phyloP scores from a whole-genome alignment of 176 grass and related monocot genomes.

The Tillandsia leiboldiana region DNA sequence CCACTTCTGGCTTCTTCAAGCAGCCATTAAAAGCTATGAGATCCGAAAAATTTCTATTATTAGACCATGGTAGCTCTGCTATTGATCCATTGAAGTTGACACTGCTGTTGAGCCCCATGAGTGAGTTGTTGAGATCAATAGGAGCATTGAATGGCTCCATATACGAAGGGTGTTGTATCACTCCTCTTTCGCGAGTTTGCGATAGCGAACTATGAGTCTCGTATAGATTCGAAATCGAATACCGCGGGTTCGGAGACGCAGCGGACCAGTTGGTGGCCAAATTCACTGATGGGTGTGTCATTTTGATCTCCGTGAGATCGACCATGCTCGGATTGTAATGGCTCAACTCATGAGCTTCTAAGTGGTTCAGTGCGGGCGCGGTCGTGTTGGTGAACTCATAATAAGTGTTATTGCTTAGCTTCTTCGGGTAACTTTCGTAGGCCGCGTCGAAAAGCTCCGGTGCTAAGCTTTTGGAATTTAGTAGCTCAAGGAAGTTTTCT shows the following conservation, averaged over 20 bases:
- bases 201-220: constrained; percentile 14
- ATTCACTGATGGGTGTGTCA: constrained; percentile 49
- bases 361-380: constrained; percentile 7
- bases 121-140: constrained; percentile 39
- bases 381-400: constrained; percentile 26
- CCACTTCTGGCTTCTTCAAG: constrained; percentile 18
- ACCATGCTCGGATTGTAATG: constrained; percentile 13
- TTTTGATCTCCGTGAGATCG: constrained; percentile 14
- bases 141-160: constrained; percentile 17
- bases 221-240: too few relatives aligned
- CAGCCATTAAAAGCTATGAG: constrained; percentile 50
- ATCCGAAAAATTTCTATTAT: constrained; percentile 58
- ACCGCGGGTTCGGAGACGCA: constrained; percentile 44
- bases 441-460: constrained; percentile 56
- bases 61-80: constrained; percentile 58
- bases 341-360: constrained; percentile 30
- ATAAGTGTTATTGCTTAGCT: constrained; percentile 34
- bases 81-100: constrained; percentile 25
- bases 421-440: constrained; percentile 73
- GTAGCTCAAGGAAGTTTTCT: constrained; percentile 65
- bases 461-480: constrained; percentile 57
- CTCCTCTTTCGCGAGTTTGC: not conserved
- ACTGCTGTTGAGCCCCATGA: constrained; percentile 42
- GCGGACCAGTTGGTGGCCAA: constrained; percentile 81
- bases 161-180: constrained; percentile 5